phyloP scores from a whole-genome alignment of 306 rosid genomes.

The Phaseolus lunatus region DNA sequence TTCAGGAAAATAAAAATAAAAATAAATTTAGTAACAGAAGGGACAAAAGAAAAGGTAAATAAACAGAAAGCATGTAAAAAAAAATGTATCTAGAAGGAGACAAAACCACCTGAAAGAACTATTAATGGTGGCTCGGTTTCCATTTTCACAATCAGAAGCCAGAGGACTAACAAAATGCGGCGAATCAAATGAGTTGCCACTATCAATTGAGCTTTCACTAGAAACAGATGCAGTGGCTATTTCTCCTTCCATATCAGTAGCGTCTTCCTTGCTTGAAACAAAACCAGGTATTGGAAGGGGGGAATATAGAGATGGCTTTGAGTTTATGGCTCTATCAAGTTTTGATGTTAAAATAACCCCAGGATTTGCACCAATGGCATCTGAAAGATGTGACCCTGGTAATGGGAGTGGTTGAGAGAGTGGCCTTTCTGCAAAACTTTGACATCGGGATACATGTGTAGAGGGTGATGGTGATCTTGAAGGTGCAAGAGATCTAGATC shows the following conservation, averaged over 20 bases:
- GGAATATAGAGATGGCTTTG: slow-evolving; percentile 57
- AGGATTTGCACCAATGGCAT: slow-evolving; percentile 62
- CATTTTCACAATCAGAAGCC: slow-evolving; percentile 67
- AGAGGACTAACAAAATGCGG: slow-evolving; percentile 67
- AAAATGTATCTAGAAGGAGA: slow-evolving; percentile 21
- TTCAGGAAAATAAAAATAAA: slow-evolving; percentile 37
- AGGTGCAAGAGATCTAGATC: slow-evolving; percentile 62
- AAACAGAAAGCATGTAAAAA: slow-evolving; percentile 25
- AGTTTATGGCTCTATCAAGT: slow-evolving; percentile 57
- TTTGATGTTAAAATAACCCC: slow-evolving; percentile 60
- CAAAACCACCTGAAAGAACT: slow-evolving; percentile 68
- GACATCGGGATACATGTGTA: slow-evolving; percentile 69
- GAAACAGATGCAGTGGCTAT: slow-evolving; percentile 73
- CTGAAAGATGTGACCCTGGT: slow-evolving; percentile 59
- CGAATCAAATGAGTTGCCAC: slow-evolving; percentile 71
- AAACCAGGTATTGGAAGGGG: slow-evolving; percentile 74
- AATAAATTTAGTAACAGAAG: slow-evolving; percentile 51
- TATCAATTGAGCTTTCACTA: slow-evolving; percentile 68
- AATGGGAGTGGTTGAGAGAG: slow-evolving; percentile 75
- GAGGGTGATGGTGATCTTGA: slow-evolving; percentile 77
- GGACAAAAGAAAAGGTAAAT: slow-evolving; percentile 39
- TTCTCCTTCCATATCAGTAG: slow-evolving; percentile 68
- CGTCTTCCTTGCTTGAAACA: slow-evolving; percentile 57
- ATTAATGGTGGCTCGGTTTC: slow-evolving; percentile 55
- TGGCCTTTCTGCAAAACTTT: slow-evolving; percentile 75